A percentile compares a stretch with the other conserved stretches of the same genome.
These are phyloP conservation scores for Cryptococcus hybrid DNA, from an alignment of 1,284 basidiomycete species.

Conservation along the genomic window DNA sequence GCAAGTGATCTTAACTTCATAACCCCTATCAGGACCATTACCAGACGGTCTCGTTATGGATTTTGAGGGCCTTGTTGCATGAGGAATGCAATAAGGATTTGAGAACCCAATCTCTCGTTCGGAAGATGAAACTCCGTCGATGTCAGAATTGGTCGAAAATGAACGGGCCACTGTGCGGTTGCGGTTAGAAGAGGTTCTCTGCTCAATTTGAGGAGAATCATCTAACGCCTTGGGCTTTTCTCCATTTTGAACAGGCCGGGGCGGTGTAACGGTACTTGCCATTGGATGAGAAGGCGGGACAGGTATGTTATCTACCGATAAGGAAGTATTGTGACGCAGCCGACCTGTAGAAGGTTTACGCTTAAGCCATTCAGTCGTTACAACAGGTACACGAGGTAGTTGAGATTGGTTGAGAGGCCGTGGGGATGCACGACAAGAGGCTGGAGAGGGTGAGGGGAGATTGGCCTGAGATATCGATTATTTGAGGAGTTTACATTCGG, in stretches of 20 bases:
- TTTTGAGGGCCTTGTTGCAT: too few relatives aligned
- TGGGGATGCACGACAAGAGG: background rate
- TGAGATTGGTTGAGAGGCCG: background rate
- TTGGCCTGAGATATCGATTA: background rate
- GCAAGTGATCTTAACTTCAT: constrained; percentile 33
- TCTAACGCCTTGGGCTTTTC: constrained; percentile 2
- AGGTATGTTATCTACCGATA: constrained; percentile 6
- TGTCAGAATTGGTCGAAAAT: constrained; percentile 6
- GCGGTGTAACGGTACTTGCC: background rate
- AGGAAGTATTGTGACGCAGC: constrained; percentile 5
- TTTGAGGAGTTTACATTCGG: too few relatives aligned
- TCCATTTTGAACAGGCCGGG: background rate
- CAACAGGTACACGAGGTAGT: constrained; percentile 1
- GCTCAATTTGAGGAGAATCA: constrained; percentile 10
- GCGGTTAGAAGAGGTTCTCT: background rate
- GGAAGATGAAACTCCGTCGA: constrained; percentile 4
- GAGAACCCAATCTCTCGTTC: constrained; percentile 7
- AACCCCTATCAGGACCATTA: constrained; percentile 9
- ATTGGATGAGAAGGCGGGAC: background rate
- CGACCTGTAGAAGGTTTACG: constrained; percentile 16
- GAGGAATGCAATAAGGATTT: background rate
- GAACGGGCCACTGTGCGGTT: constrained; percentile 1
- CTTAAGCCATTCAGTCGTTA: constrained; percentile 25
- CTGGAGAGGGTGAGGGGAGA: background rate
- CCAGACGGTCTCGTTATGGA: background rate